Conservation (phyloP, 2,329 filamentous ascomycete species). For the Cytospora chrysosperma region DNA sequence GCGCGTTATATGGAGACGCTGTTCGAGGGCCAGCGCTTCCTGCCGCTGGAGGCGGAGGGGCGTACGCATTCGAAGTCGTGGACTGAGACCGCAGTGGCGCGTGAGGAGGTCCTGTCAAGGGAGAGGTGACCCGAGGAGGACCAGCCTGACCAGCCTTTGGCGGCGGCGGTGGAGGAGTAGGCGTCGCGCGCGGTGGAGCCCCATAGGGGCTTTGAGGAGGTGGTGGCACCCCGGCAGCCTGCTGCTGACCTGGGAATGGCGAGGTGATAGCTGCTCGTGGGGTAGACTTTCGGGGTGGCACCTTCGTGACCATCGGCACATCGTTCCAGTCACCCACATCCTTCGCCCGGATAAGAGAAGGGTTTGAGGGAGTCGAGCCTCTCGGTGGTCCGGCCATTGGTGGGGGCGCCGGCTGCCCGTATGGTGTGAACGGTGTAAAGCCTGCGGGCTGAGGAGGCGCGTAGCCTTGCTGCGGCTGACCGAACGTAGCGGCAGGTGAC, state of each 20-base stretch:
- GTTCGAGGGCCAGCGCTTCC: slow-evolving; percentile 58
- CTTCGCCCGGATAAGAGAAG: slow-evolving; percentile 68
- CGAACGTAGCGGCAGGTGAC: slow-evolving; percentile 30
- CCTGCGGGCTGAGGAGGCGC: slow-evolving; percentile 35
- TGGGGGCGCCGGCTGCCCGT: slow-evolving; percentile 37
- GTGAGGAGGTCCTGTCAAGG: slow-evolving; percentile 58
- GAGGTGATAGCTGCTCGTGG: slow-evolving; percentile 70
- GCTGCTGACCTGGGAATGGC: slow-evolving; percentile 69
- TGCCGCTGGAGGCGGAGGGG: slow-evolving; percentile 51
- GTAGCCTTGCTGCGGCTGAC: slow-evolving; percentile 19
- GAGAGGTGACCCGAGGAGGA: slow-evolving; percentile 70
- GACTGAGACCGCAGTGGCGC: slow-evolving; percentile 51
- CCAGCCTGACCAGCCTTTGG: slow-evolving; percentile 68
- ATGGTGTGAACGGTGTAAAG: slow-evolving; percentile 30
- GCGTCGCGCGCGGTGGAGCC: slow-evolving; percentile 53
- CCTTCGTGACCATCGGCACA: slow-evolving; percentile 80
- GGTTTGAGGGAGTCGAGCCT: slow-evolving; percentile 60
- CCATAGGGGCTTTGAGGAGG: slow-evolving; percentile 59
- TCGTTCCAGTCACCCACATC: slow-evolving; percentile 91
- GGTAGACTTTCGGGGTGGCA: slow-evolving; percentile 71
- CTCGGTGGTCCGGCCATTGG: slow-evolving; percentile 45
- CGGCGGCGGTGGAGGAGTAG: slow-evolving; percentile 76
- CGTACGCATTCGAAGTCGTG: slow-evolving; percentile 62
- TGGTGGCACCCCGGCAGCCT: slow-evolving; percentile 43
- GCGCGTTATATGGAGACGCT: slow-evolving; percentile 82